These are phyloP conservation scores for Chenopodium album DNA, from an alignment of 148 eudicot species.

Conservation along the genomic window DNA sequence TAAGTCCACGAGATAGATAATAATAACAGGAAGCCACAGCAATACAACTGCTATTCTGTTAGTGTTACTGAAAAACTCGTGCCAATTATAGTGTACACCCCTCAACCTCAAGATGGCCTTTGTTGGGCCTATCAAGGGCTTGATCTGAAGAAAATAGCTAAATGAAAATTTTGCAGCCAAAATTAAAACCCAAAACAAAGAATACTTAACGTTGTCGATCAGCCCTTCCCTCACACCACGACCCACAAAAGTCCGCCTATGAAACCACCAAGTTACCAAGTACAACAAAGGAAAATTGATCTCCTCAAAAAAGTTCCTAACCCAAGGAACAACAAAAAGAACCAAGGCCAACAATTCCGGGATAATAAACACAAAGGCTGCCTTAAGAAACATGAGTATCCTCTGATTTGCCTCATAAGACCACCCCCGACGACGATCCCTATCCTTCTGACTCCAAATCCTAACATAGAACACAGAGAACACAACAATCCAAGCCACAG, in stretches of 20 bases:
- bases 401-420: slow-evolving; percentile 46
- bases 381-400: slow-evolving; percentile 57
- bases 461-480: slow-evolving; percentile 71
- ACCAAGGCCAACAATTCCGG: slow-evolving; percentile 73
- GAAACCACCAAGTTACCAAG: slow-evolving; percentile 88
- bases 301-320: slow-evolving; percentile 67
- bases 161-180: slow-evolving; percentile 75
- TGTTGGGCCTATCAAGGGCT: slow-evolving; percentile 79
- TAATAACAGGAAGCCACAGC: slow-evolving; percentile 76
- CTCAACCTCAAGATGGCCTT: slow-evolving; percentile 49
- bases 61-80: slow-evolving; percentile 68
- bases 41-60: slow-evolving; percentile 63
- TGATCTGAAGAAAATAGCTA: slow-evolving; percentile 85
- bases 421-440: slow-evolving; percentile 52
- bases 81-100: slow-evolving; percentile 53
- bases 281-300: slow-evolving; percentile 55
- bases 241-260: slow-evolving; percentile 71
- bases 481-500: slow-evolving; percentile 70
- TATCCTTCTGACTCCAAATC: slow-evolving; percentile 79
- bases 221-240: slow-evolving; percentile 87
- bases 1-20: slow-evolving; percentile 78
- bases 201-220: slow-evolving; percentile 64
- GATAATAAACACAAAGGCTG: slow-evolving; percentile 59
- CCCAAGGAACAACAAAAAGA: slow-evolving; percentile 72
- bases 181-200: slow-evolving; percentile 69